phyloP scores from a whole-genome alignment of 1,284 basidiomycete species.

The Bondarzewia mesenterica region DNA sequence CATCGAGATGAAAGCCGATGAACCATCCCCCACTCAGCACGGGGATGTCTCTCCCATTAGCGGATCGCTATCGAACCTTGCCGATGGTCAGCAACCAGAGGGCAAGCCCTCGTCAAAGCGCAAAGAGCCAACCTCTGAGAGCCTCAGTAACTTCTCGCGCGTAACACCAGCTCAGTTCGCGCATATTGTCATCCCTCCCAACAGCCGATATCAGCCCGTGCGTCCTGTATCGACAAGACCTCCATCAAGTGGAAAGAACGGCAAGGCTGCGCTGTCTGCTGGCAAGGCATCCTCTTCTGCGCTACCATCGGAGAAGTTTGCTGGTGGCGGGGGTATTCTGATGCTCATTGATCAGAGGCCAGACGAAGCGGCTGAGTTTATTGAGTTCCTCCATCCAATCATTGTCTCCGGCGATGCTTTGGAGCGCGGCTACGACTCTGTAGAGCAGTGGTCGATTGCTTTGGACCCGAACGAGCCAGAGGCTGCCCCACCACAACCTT shows the following conservation, averaged over 20 bases:
- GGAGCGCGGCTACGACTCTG: slow-evolving; percentile 15
- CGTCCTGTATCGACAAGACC: slow-evolving; percentile 61
- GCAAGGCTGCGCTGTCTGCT: slow-evolving; percentile 21
- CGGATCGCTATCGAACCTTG: slow-evolving; percentile 37
- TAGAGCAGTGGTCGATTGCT: slow-evolving; percentile 35
- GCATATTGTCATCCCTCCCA: slow-evolving; percentile 76
- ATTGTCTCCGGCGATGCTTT: slow-evolving; percentile 20
- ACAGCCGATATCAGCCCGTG: slow-evolving; percentile 85
- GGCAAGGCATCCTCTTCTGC: slow-evolving; percentile 19
- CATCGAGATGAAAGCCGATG: slow-evolving; percentile 67
- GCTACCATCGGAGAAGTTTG: slow-evolving; percentile 48
- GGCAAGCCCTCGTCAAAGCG: slow-evolving; percentile 40
- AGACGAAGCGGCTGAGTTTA: slow-evolving; percentile 61
- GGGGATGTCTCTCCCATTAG: slow-evolving; percentile 52
- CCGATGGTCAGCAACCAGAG: slow-evolving; percentile 29
- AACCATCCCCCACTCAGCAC: slow-evolving; percentile 33
- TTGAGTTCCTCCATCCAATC: slow-evolving; percentile 51
- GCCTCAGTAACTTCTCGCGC: slow-evolving; percentile 83
- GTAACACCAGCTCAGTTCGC: slow-evolving; percentile 87
- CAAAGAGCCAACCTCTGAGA: slow-evolving; percentile 70
- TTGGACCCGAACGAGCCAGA: slow-evolving; percentile 68
- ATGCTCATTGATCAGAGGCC: slow-evolving; percentile 67
- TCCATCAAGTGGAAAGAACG: slow-evolving; percentile 25
- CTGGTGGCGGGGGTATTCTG: slow-evolving; percentile 79
- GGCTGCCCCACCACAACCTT: slow-evolving; percentile 69